These are phyloP conservation scores for Amniculicola lignicola DNA, from an alignment of 495 filamentous ascomycete genomes.

Conservation along the genomic window DNA sequence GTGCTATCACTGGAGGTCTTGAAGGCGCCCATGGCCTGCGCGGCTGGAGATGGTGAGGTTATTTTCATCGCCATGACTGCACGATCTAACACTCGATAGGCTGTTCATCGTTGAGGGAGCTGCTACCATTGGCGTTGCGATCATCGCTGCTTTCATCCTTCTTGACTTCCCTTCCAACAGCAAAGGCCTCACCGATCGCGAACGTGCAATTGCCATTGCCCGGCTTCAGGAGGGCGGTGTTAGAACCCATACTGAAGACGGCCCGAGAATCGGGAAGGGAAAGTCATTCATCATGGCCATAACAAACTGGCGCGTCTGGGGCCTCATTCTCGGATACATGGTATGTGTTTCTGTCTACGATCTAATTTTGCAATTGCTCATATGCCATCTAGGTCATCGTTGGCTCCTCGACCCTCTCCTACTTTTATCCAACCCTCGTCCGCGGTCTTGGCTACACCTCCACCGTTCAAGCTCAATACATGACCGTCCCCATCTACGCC, in stretches of 20 bases:
- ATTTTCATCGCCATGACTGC: too few species aligned
- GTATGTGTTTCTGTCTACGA: background rate
- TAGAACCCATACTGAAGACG: slow-evolving; percentile 69
- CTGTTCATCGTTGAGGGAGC: slow-evolving; percentile 77
- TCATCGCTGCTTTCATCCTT: slow-evolving; percentile 76
- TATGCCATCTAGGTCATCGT: slow-evolving; percentile 35
- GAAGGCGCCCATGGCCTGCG: slow-evolving; percentile 60
- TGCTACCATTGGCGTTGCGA: slow-evolving; percentile 66
- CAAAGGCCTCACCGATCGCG: slow-evolving; percentile 67
- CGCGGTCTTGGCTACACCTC: slow-evolving; percentile 66
- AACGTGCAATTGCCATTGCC: slow-evolving; percentile 70
- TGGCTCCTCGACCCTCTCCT: slow-evolving; percentile 76
- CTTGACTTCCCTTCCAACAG: slow-evolving; percentile 85
- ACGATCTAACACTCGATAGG: too few species aligned
- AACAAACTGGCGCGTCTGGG: slow-evolving; percentile 83
- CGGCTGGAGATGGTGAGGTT: slow-evolving; percentile 84
- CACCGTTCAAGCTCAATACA: slow-evolving; percentile 65
- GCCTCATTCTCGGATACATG: slow-evolving; percentile 47
- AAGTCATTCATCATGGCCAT: slow-evolving; percentile 56
- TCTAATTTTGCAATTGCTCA: background rate
- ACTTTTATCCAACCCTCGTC: slow-evolving; percentile 88
- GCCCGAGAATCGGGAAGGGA: slow-evolving; percentile 70
- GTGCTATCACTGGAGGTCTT: slow-evolving; percentile 71
- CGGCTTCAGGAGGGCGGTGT: slow-evolving; percentile 74
- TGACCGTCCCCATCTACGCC: slow-evolving; percentile 84